Base-by-base conservation (phyloP, 495 filamentous ascomycete species). In the Penicillium manginii region DNA sequence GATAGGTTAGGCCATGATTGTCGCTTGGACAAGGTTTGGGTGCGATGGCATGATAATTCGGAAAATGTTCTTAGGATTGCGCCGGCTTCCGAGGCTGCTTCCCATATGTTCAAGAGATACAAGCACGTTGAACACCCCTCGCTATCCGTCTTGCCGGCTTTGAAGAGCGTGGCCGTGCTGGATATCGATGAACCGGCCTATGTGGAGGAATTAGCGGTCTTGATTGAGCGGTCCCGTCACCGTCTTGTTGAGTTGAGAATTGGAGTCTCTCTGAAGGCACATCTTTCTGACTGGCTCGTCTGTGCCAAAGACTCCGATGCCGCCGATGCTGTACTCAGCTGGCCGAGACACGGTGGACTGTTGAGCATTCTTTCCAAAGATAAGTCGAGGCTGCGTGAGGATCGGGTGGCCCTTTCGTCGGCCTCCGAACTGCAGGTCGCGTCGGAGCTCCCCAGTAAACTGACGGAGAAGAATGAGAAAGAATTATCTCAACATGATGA, bases 181-280 rank as follows among this genome's bases (percentile, higher is more conserved):
- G 90, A 96, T 60, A 91, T 98, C 47, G 93, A 98, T 62, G 91
- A 96, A 66, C 77, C 90, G 7, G 83, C 86, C 18, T 96, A 98
- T 74, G 72, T 97, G 37, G 91, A 96, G 64, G 93, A 98, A 73
- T 88, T 96, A 81, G 90, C 87, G 35, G 78, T 89, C 48, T 81
- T 97, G 2, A 87, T 98, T 57, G 87, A 87, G 50, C 83, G 87
- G 17, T 96, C 91, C 18, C 82, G 83, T 57, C 76, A 81, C 59
- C 75, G 78, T 17, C 75, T 98, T 18, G 80, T 81, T 33, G 92
- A 97, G 73, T 75, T 98, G 32, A 82, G 91, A 33, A 83, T 97
- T 4, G 91, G 93, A 5, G 87, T 97, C 52, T 85, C 91, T 14
- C 63, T 73, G 7, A 86, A 86, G 56, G 86, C 84, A 3, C 69